phyloP scores from a whole-genome alignment of 805 yeast genomes.

The Sugiyamaella valdiviana region DNA sequence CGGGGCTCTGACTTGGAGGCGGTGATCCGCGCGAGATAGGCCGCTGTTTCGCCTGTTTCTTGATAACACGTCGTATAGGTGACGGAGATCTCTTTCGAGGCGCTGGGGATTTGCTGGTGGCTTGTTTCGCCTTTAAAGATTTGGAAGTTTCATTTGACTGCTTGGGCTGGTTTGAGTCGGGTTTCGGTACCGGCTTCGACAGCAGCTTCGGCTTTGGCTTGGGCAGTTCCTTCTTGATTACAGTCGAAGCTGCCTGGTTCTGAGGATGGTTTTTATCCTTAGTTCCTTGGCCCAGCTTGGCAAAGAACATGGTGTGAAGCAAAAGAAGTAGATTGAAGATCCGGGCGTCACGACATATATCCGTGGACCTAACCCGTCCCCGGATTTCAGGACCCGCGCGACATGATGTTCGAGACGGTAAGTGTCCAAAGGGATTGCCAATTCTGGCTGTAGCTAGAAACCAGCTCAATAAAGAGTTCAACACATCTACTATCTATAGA shows the following conservation, averaged over 20 bases:
- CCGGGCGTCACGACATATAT: too few species aligned
- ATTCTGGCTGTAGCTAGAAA: background rate
- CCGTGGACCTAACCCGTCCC: too few species aligned
- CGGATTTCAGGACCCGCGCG: too few species aligned
- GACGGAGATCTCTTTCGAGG: background rate
- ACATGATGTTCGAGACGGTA: too few species aligned
- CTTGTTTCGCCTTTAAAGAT: background rate
- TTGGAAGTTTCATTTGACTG: background rate
- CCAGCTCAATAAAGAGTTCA: background rate
- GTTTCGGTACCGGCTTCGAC: background rate
- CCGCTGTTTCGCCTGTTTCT: background rate
- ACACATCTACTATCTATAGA: background rate
- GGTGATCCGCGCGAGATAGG: background rate
- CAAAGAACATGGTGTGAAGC: constrained; percentile 12
- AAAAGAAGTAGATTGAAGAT: background rate
- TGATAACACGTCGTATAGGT: background rate
- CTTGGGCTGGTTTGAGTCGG: too few species aligned
- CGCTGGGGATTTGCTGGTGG: background rate
- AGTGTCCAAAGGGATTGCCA: too few species aligned
- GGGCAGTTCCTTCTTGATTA: background rate
- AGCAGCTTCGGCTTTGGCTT: background rate
- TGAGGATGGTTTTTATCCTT: constrained; percentile 11
- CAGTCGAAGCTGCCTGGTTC: background rate
- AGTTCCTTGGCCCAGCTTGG: constrained; percentile 8
- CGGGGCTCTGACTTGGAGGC: background rate